Percentiles rank a stretch among this genome's conserved stretches.
Evolutionary conservation across 306 rosid genomes (phyloP).

Genomic region (Prunus kanzakura): DNA sequence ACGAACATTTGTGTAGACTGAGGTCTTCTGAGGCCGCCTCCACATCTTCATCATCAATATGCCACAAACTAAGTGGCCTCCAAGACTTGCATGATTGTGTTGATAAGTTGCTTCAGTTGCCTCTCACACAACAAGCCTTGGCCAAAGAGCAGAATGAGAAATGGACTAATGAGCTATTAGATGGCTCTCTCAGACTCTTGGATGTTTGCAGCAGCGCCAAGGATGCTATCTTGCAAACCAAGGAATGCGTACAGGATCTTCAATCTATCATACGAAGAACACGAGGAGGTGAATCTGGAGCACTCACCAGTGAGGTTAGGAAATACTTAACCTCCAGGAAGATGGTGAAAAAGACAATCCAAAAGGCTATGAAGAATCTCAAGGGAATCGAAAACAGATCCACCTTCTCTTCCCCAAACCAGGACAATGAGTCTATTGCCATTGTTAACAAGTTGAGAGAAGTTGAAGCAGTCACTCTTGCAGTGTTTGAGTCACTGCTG

Average conservation of each 20-base stretch:
- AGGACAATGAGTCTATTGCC: constrained; percentile 4
- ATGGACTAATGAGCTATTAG: constrained; percentile 29
- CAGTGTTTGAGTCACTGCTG: constrained; percentile 27
- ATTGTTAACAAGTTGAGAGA: constrained; percentile 29
- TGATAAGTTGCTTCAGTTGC: constrained; percentile 31
- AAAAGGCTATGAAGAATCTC: constrained; percentile 15
- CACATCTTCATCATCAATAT: constrained; percentile 19
- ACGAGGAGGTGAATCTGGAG: constrained; percentile 1
- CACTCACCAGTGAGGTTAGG: constrained; percentile 20
- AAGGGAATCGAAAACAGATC: constrained; percentile 6
- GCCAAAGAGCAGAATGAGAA: constrained; percentile 20
- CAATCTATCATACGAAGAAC: constrained; percentile 29
- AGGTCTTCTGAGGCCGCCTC: constrained; percentile 20
- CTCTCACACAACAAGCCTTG: constrained; percentile 25
- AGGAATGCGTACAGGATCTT: constrained; percentile 36
- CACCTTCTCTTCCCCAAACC: neutral
- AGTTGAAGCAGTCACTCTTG: constrained; percentile 19
- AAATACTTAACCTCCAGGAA: constrained; percentile 40
- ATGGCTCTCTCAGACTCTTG: constrained; percentile 36
- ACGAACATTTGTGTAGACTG: constrained; percentile 29
- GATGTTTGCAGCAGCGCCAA: constrained; percentile 23
- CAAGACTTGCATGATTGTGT: constrained; percentile 38
- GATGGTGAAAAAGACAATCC: constrained; percentile 29
- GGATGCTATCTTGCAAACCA: constrained; percentile 7
- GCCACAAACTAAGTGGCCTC: constrained; percentile 31